Evolutionary conservation across 1,139 yeast species (phyloP), one percentile per base, ranked within the genome.

Genomic region (Protomyces arabidopsidicola): DNA sequence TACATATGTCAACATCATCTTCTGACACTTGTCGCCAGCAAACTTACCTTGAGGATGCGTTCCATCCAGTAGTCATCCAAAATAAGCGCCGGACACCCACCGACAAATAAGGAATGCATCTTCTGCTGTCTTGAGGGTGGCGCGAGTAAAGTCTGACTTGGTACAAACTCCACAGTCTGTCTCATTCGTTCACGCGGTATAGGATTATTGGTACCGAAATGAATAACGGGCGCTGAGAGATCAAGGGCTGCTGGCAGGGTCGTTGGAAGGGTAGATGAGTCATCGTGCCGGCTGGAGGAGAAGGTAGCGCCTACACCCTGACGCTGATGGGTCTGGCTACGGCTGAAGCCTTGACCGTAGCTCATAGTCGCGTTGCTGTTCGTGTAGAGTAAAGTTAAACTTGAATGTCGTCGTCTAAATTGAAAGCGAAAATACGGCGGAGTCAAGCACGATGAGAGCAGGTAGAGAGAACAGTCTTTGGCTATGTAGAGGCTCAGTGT

Each of bases 41-140:
- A 10, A 18, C 18, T 65, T 53, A 59, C 63, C 45, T 67, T 64
- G 16, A 74, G 60, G 1, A 71, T 67, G 35, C 67, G 64, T 42
- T 66, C 70, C 34, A 74, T 66, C 55, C 71, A 69, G 14, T 67
- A 64, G 50, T 73, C 76, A 36, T 74, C 73, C 55, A 74, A 61
- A 9, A 42, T 42, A 20, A 67, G 71, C 8, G 66, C 68, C 1
- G 77, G 76, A n/a, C 74, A 65, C 10, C 68, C 67, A 6, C 72
- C 71, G 9, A 75, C 60, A 64, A 69, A 74, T n/a, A 75, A 62
- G 9, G 76, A 73, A 36, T 73, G 68, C 36, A 71, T 67, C 64
- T 72, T 73, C 53, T 73, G 73, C 27, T 74, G 74, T 10, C 66
- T 62, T 18, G 73, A 66, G 66, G 67, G 64, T 3, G 64, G 69